Conservation (phyloP, 2,329 filamentous ascomycete genomes). For the Neurospora crassa region DNA sequence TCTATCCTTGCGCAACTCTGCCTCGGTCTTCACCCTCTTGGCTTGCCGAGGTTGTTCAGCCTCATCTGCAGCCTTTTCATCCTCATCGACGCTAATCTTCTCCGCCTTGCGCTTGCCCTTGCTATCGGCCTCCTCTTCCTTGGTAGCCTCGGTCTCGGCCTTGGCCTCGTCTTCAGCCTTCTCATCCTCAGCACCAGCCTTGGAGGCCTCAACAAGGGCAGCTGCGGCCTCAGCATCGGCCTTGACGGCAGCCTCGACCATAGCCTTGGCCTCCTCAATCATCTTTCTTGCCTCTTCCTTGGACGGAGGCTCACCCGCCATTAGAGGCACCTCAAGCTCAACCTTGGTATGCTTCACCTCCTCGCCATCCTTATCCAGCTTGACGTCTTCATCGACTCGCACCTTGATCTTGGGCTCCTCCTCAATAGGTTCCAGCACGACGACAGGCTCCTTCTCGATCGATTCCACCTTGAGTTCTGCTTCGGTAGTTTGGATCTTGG, state of each 20-base stretch:
- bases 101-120: conserved; percentile 19
- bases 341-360: conserved; percentile 66
- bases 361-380: conserved; percentile 42
- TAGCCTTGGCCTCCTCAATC: conserved; percentile 77
- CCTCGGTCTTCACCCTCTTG: conserved; percentile 76
- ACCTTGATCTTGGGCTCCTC: conserved; percentile 56
- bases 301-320: conserved; percentile 53
- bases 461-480: conserved; percentile 33
- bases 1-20: conserved; percentile 73
- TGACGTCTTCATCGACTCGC: conserved; percentile 56
- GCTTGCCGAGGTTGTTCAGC: conserved; percentile 36
- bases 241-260: conserved; percentile 61
- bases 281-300: conserved; percentile 73
- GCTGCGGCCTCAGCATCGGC: conserved; percentile 27
- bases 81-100: conserved; percentile 15
- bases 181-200: conserved; percentile 60
- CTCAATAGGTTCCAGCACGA: conserved; percentile 41
- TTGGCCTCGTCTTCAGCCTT: conserved; percentile 82
- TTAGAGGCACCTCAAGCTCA: conserved; percentile 63
- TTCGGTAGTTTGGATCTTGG: conserved; percentile 24
- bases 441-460: conserved; percentile 37
- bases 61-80: conserved; percentile 29
- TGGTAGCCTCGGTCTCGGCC: conserved; percentile 31
- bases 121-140: conserved; percentile 22
- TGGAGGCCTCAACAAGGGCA: conserved; percentile 57